Conservation (phyloP, 805 yeast genomes). For the Saturnispora bothae region DNA sequence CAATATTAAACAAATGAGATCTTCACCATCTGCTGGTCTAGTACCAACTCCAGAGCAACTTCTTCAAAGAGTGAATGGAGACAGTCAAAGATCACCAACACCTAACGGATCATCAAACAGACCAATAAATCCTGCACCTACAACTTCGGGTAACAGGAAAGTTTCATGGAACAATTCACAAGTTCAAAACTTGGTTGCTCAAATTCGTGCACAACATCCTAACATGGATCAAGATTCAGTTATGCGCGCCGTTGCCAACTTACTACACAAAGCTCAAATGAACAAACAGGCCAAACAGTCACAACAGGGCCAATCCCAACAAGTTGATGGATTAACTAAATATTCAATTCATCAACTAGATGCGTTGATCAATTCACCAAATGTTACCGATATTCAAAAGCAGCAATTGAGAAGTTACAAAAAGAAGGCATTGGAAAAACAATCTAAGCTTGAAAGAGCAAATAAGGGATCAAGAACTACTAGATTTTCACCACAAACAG, state of each 20-base stretch:
- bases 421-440: slow-evolving; percentile 22
- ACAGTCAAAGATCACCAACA: slow-evolving; percentile 9
- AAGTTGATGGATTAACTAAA: slow-evolving; percentile 11
- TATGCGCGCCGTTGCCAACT: slow-evolving; percentile 53
- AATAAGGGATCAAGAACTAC: slow-evolving; percentile 14
- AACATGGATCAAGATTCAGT: slow-evolving; percentile 53
- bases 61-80: slow-evolving; percentile 9
- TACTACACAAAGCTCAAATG: slow-evolving; percentile 44
- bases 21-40: slow-evolving; percentile 8
- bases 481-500: slow-evolving; percentile 24
- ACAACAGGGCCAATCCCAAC: slow-evolving; percentile 9
- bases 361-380: slow-evolving; percentile 25
- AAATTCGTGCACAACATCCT: slow-evolving; percentile 59
- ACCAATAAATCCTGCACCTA: slow-evolving; percentile 7
- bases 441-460: slow-evolving; percentile 14
- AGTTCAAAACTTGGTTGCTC: slow-evolving; percentile 52
- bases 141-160: slow-evolving; percentile 13
- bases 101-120: slow-evolving; percentile 4
- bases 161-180: slow-evolving; percentile 45
- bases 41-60: slow-evolving; percentile 22
- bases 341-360: slow-evolving; percentile 19
- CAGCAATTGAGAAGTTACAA: slow-evolving; percentile 26
- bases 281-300: slow-evolving; percentile 14
- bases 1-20: not conserved
- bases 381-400: slow-evolving; percentile 34